Base-by-base conservation (phyloP, 2,329 filamentous ascomycete genomes). In the Ophiosphaerella narmari region DNA sequence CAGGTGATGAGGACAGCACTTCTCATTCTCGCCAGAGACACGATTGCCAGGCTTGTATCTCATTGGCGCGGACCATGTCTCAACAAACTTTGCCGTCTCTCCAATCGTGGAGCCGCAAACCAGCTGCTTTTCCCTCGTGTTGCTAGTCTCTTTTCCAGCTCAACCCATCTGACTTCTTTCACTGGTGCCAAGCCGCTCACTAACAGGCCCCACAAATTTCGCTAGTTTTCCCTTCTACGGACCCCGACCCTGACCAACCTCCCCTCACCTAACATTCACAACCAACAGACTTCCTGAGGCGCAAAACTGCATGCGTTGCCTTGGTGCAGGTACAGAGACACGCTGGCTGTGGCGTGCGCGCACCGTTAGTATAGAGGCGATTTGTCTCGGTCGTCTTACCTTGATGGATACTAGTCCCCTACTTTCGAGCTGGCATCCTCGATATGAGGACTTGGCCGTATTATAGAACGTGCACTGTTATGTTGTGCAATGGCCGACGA, bases 391-490 rank as follows among this genome's bases (percentile, higher is more conserved):
- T 39, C 39, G 29, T 47, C 46, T 52, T 48, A 26, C 52, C 50
- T n/a, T 46, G 50, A 52, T 55, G 3, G 54, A 26, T 37, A 37
- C 47, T 29, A 29, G 54, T 42, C 24, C 39, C 43, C 13, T 11
- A 8, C 43, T 40, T 42, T 39, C 46, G 29, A 52, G 52, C 43
- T 54, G 33, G 32, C 43, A 42, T 6, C 43, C 23, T 41, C 26
- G 39, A 44, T 31, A 48, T 57, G 33, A 39, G 26, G 21, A 43
- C 39, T 16, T 29, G 56, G 47, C 33, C 54, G 41, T 54, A 51
- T 31, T 45, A 46, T 51, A 51, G 56, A 55, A 43, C 52, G 56
- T 59, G 56, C 56, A 40, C 38, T 50, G 46, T 49, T 48, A 34
- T 44, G 32, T 41, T 53, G 42, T 52, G 51, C 23, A 31, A 46